Conservation (phyloP, 2,329 filamentous ascomycete genomes). For the Pyricularia pennisetigena region DNA sequence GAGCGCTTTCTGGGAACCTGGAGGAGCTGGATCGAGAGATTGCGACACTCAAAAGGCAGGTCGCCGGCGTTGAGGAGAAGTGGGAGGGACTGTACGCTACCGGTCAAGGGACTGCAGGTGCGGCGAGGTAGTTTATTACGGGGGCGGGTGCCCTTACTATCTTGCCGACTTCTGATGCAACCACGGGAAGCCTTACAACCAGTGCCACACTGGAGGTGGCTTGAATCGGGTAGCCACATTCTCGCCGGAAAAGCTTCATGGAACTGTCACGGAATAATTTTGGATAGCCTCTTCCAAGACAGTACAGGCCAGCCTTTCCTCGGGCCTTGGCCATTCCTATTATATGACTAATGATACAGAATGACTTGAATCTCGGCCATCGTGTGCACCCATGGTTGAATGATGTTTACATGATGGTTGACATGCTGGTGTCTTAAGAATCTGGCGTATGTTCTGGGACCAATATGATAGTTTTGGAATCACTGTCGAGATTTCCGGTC, state of each 20-base stretch:
- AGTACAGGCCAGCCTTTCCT: background rate
- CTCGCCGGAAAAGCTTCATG: background rate
- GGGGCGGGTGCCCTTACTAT: background rate
- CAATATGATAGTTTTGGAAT: no score
- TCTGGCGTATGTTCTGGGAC: no score
- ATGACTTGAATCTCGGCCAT: background rate
- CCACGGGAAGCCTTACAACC: background rate
- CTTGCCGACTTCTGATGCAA: background rate
- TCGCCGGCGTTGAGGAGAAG: conserved; percentile 53
- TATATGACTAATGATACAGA: background rate
- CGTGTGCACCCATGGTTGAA: no score
- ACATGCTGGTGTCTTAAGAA: no score
- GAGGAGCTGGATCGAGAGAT: conserved; percentile 79
- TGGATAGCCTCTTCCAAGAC: background rate
- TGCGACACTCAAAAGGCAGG: conserved; percentile 51
- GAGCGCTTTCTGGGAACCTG: conserved; percentile 66
- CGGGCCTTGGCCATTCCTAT: background rate
- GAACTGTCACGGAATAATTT: background rate
- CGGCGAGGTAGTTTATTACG: background rate
- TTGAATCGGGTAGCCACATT: background rate
- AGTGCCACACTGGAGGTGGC: background rate
- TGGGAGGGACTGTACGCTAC: conserved; percentile 43
- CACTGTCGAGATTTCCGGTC: no score
- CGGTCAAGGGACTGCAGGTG: conserved; percentile 6
- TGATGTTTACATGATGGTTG: no score